Conservation (phyloP, 192 early-diverging fungal species). For the Coemansia sp. region DNA sequence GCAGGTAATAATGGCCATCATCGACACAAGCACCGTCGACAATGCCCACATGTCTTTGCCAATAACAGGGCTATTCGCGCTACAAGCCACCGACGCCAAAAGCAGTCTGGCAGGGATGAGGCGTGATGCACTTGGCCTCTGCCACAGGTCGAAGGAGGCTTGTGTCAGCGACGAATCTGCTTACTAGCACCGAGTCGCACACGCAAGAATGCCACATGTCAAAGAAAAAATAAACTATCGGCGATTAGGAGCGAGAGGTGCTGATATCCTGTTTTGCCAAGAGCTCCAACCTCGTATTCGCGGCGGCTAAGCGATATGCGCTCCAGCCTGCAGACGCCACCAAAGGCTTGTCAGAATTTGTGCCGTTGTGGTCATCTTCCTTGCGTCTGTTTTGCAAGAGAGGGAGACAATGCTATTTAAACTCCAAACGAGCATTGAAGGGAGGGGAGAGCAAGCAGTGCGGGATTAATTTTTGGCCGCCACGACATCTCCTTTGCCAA, state of each 20-base stretch:
- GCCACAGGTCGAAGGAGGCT: not conserved
- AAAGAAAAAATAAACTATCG: too few relatives aligned
- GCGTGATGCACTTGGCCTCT: not conserved
- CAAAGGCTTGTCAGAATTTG: not conserved
- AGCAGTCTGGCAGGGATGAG: not conserved
- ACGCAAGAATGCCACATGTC: too few relatives aligned
- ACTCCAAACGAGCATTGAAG: too few relatives aligned
- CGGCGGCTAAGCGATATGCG: not conserved
- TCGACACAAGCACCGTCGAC: not conserved
- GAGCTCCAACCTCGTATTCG: too few relatives aligned
- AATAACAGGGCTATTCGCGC: not conserved
- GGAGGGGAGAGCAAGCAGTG: too few relatives aligned
- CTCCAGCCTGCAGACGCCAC: not conserved
- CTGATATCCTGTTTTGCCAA: too few relatives aligned
- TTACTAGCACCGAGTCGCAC: too few relatives aligned
- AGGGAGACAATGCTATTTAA: not conserved
- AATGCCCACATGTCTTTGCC: not conserved
- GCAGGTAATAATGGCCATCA: too few relatives aligned
- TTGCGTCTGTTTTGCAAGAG: not conserved
- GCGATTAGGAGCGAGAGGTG: too few relatives aligned
- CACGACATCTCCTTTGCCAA: not conserved
- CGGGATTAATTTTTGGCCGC: not conserved
- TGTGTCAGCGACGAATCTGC: not conserved
- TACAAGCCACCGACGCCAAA: slow-evolving; percentile 1
- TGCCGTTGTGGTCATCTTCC: not conserved